Evolutionary conservation across 441 rosid species (phyloP).

Genomic region (Euphorbia celastroides): DNA sequence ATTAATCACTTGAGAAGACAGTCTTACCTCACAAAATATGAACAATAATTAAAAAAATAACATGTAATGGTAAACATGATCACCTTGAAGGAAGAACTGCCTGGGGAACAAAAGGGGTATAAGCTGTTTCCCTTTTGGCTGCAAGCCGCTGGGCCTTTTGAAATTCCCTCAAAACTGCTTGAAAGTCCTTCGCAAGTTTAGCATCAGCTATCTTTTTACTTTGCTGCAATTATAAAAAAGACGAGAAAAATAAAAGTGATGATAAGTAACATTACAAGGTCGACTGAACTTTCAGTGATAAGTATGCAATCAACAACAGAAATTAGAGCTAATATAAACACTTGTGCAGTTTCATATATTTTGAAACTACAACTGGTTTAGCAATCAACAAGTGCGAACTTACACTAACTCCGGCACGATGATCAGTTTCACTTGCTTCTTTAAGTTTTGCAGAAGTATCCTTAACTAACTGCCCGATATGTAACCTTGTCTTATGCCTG

Average conservation of each 20-base stretch:
- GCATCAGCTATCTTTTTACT: constrained; percentile 91
- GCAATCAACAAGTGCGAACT: constrained; percentile 21
- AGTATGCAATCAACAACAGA: neutral
- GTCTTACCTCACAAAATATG: neutral
- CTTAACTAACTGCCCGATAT: constrained; percentile 83
- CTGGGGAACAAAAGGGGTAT: constrained; percentile 73
- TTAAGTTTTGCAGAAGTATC: constrained; percentile 93
- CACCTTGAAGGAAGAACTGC: constrained; percentile 62
- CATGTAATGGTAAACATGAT: neutral
- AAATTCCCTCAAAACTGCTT: constrained; percentile 85
- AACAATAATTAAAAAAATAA: neutral
- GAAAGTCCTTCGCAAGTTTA: constrained; percentile 93
- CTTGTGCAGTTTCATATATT: neutral
- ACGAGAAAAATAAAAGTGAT: neutral
- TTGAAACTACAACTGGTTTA: neutral
- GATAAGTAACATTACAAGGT: neutral
- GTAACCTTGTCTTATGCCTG: constrained; percentile 81
- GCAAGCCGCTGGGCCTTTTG: constrained; percentile 94
- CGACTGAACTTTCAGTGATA: neutral
- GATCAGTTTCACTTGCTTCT: constrained; percentile 88
- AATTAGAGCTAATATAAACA: neutral
- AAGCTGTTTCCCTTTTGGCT: constrained; percentile 86
- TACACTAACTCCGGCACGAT: constrained; percentile 66
- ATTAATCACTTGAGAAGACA: neutral
- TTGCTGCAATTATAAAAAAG: constrained; percentile 39